phyloP scores from a whole-genome alignment of 208 protist species.

The Crithidia brevicula region DNA sequence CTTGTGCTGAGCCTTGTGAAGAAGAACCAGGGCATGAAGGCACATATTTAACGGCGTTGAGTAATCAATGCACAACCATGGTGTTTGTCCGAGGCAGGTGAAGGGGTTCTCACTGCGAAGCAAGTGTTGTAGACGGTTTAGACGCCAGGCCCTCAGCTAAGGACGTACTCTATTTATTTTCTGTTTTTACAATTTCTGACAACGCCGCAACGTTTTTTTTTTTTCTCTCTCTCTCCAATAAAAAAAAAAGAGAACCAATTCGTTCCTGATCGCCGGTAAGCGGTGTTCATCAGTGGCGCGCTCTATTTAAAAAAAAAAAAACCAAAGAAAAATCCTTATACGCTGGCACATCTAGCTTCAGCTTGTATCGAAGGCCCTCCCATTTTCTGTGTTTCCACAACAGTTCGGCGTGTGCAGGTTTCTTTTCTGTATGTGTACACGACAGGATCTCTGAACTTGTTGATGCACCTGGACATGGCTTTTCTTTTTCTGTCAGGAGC shows the following conservation, averaged over 20 bases:
- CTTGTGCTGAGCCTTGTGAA: conserved; percentile 8
- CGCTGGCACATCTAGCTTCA: neutral
- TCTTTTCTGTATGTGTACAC: neutral
- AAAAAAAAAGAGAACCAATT: too few relatives aligned
- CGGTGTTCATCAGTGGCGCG: neutral
- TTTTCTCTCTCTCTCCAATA: conserved; percentile 4
- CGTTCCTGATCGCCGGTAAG: too few relatives aligned
- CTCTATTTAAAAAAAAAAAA: neutral
- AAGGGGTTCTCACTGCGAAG: neutral
- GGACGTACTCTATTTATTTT: neutral
- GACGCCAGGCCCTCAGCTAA: neutral
- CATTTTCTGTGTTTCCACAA: neutral
- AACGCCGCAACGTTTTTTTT: conserved; percentile 10
- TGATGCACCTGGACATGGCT: neutral
- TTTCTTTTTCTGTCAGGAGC: neutral
- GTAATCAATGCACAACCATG: conserved; percentile 12
- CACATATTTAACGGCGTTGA: neutral
- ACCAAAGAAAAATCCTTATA: neutral
- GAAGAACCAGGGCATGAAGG: neutral
- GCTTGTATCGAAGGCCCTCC: neutral
- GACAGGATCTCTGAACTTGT: too few relatives aligned
- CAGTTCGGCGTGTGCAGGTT: neutral
- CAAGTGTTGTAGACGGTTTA: neutral
- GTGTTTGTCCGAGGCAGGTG: too few relatives aligned
- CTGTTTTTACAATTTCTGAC: conserved; percentile 7